These are phyloP conservation scores for Xylaria intraflava DNA, from an alignment of 495 filamentous ascomycete genomes.

Conservation along the genomic window DNA sequence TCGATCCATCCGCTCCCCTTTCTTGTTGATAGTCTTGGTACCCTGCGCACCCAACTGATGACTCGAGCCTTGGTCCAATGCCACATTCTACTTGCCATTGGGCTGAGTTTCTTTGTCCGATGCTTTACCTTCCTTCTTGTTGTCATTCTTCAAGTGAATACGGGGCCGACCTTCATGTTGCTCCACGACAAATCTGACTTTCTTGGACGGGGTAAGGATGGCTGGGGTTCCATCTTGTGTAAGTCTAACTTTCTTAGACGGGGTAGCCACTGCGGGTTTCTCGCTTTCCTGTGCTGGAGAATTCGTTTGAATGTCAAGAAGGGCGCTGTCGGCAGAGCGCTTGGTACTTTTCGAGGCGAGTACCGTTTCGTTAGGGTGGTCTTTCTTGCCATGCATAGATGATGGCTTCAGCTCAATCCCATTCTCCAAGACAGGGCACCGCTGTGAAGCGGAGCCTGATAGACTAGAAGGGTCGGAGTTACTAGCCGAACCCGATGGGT, in stretches of 20 bases:
- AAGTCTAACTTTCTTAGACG: conserved; percentile 2
- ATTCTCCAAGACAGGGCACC: too few relatives aligned
- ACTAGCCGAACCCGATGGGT: background rate
- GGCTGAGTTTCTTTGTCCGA: background rate
- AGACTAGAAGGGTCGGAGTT: background rate
- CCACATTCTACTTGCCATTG: conserved; percentile 15
- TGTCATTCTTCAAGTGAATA: background rate
- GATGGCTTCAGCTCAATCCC: too few relatives aligned
- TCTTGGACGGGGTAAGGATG: background rate
- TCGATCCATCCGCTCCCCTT: background rate
- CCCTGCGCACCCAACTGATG: background rate
- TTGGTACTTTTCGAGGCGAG: background rate
- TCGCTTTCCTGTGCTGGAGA: background rate
- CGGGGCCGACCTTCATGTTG: too few relatives aligned
- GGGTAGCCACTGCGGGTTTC: background rate
- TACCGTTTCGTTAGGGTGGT: background rate
- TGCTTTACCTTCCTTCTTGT: background rate
- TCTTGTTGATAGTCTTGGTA: background rate
- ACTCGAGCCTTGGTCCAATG: conserved; percentile 2
- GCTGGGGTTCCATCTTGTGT: background rate
- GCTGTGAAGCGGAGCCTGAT: too few relatives aligned
- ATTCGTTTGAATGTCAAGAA: background rate
- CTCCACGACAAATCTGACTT: background rate
- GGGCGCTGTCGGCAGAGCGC: background rate
- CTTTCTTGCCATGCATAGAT: too few relatives aligned